Evolutionary conservation across 2,329 filamentous ascomycete species (phyloP), one percentile per base, ranked within the genome.

Genomic region (Neonectria faginata): DNA sequence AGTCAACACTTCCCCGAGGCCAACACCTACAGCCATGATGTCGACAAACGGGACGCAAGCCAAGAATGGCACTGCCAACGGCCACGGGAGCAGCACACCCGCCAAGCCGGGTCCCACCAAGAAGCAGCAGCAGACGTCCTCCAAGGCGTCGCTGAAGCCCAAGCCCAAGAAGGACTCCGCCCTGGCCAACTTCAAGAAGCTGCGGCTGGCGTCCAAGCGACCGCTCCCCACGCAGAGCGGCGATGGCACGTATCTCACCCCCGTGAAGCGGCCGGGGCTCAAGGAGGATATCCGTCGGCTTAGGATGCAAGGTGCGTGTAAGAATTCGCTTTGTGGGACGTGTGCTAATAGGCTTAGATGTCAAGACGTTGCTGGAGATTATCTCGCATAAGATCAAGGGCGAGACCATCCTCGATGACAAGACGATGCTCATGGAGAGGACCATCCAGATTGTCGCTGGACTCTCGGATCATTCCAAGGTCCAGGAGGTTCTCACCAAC

Each of bases 381-480:
- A 80, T 92, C 62, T 84, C 86, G 59, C 83, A 81, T 65, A 89
- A 92, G 77, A 77, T 89, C 33, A 89, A 87, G 70, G 89, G 91
- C 1, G 84, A 85, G 62, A 82, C 87, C 52, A 82, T 90, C 11
- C 78, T 88, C 5, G 89, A 95, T 71, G 92, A 95, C 80, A 92
- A 91, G 79, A 91, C 89, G 2, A 91, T 92, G 83, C 81, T 93
- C 48, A 92, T 93, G 88, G 91, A 93, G 77, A 83, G 87, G 8
- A 84, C 91, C 5, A 92, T 93, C 65, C 86, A 90, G 80, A 82
- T 93, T 16, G 90, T 92, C 5, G 84, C 89, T 12, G 86, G 85
- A 33, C 81, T 93, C 36, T 90, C 89, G 1, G 79, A 84, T 54
- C 81, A 85, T 59, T 93, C 91, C 1, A 86, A 86, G 70, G 83